Conservation (phyloP, 1,139 yeast species). For the Fermentozyma sake region DNA sequence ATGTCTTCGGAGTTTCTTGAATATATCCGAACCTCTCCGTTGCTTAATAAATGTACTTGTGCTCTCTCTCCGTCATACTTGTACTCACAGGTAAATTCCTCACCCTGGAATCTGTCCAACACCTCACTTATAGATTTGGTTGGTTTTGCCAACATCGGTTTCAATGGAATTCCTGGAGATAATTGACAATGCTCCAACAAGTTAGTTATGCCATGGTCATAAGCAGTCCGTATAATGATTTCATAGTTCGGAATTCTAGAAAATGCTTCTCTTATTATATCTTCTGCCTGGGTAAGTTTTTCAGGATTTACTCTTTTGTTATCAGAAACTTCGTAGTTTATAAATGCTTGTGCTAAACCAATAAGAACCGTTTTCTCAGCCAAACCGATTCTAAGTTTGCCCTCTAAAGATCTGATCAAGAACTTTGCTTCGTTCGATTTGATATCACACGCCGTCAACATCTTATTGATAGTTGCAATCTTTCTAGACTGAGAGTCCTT, state of each 20-base stretch:
- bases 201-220: slow-evolving; percentile 62
- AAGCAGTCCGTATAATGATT: slow-evolving; percentile 60
- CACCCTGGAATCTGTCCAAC: slow-evolving; percentile 80
- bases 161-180: slow-evolving; percentile 90
- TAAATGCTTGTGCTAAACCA: slow-evolving; percentile 79
- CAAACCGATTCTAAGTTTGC: slow-evolving; percentile 86
- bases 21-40: slow-evolving; percentile 71
- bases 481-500: slow-evolving; percentile 77
- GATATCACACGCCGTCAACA: slow-evolving; percentile 85
- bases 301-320: slow-evolving; percentile 32
- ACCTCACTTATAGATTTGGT: slow-evolving; percentile 90
- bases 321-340: slow-evolving; percentile 46
- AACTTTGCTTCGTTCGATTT: slow-evolving; percentile 74
- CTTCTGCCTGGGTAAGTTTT: slow-evolving; percentile 59
- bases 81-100: slow-evolving; percentile 89
- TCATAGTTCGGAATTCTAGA: slow-evolving; percentile 92
- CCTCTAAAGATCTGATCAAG: slow-evolving; percentile 84
- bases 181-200: slow-evolving; percentile 66
- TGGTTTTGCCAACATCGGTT: slow-evolving; percentile 98
- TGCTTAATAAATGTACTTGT: slow-evolving; percentile 72
- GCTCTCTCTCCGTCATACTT: slow-evolving; percentile 98
- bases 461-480: slow-evolving; percentile 69
- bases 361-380: slow-evolving; percentile 90
- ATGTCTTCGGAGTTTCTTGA: slow-evolving; percentile 96
- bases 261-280: slow-evolving; percentile 75